A percentile compares a stretch with the other conserved stretches of the same genome.
These are phyloP conservation scores for Grosmannia huntii DNA, from an alignment of 2,329 filamentous ascomycete genomes.

Conservation along the genomic window DNA sequence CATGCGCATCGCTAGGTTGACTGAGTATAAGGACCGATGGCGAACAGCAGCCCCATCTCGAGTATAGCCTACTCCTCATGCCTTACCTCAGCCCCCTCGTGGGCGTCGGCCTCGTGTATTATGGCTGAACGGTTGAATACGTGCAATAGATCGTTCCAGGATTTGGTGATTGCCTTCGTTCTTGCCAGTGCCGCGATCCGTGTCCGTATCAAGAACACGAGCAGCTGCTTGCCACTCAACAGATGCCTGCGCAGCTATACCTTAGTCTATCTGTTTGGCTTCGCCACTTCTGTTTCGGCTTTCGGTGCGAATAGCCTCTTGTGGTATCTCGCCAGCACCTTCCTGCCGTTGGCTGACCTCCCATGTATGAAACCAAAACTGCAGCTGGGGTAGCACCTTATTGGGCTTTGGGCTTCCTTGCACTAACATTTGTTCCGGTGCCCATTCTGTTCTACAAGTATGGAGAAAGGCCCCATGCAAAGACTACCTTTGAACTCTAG, in stretches of 20 bases:
- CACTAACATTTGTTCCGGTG: neutral
- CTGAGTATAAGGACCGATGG: constrained; percentile 14
- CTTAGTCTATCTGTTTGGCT: neutral
- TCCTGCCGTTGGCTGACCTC: neutral
- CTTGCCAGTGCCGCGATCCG: neutral
- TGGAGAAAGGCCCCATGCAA: no score
- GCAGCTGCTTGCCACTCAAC: neutral
- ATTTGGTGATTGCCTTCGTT: neutral
- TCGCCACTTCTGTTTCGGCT: neutral
- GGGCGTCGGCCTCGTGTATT: constrained; percentile 35
- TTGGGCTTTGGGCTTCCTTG: neutral
- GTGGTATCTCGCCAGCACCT: neutral
- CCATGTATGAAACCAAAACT: neutral
- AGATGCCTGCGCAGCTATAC: neutral
- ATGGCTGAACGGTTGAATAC: constrained; percentile 36
- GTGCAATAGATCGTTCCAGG: constrained; percentile 34
- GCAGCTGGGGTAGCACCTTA: neutral
- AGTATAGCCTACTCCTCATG: constrained; percentile 29
- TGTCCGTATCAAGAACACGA: no score
- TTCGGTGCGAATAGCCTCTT: neutral
- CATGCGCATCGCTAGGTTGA: no score
- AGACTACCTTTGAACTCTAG: neutral
- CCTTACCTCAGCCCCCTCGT: constrained; percentile 27
- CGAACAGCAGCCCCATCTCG: constrained; percentile 17
- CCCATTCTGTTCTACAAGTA: neutral